phyloP scores from a whole-genome alignment of 2,329 filamentous ascomycete species.

The Sporothrix euskadiensis region DNA sequence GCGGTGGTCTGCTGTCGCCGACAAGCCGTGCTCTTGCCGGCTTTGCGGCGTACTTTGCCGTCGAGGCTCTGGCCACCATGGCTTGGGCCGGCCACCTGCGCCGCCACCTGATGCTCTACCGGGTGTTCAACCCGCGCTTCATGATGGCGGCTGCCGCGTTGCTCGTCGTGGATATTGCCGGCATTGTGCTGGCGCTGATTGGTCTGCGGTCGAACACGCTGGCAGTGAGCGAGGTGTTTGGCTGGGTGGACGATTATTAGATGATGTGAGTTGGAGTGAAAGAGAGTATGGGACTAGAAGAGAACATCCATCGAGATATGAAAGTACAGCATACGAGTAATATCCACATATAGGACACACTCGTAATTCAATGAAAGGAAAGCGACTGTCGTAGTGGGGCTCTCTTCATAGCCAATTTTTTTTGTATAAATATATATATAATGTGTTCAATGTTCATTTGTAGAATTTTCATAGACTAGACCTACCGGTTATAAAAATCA shows the following conservation, averaged over 20 bases:
- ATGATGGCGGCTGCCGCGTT: slow-evolving; percentile 76
- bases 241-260: slow-evolving; percentile 53
- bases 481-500: neutral
- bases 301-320: neutral
- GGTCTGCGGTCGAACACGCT: slow-evolving; percentile 75
- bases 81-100: slow-evolving; percentile 86
- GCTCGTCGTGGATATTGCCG: slow-evolving; percentile 74
- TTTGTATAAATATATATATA: slow-evolving; percentile 12
- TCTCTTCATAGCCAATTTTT: neutral
- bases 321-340: neutral
- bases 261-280: neutral
- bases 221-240: slow-evolving; percentile 85
- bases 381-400: neutral
- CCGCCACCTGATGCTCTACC: slow-evolving; percentile 92
- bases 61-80: slow-evolving; percentile 81
- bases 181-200: slow-evolving; percentile 67
- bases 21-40: slow-evolving; percentile 70
- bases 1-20: slow-evolving; percentile 66
- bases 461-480: slow-evolving; percentile 4
- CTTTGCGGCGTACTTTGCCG: slow-evolving; percentile 79
- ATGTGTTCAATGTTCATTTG: slow-evolving; percentile 15
- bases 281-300: too few relatives aligned
- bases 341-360: neutral
- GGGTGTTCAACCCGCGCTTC: slow-evolving; percentile 89
- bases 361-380: neutral